Base-by-base conservation (phyloP, 441 rosid genomes). In the Corymbia calophylla region DNA sequence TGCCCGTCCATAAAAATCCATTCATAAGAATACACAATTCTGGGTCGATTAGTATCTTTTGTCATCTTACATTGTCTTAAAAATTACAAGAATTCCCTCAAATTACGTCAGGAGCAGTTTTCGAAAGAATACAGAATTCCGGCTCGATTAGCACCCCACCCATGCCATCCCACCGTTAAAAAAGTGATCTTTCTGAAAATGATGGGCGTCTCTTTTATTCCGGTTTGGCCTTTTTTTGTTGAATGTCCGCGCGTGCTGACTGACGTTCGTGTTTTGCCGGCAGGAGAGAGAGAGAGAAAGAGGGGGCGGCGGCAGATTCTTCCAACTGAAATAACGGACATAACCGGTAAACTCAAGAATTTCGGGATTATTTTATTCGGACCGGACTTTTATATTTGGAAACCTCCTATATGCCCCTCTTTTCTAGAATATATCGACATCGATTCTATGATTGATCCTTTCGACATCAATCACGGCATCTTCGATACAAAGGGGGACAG, bases 101-200 rank as follows among this genome's bases (percentile, higher is more conserved):
- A 39, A 19, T 31, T 68, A 8, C 44, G 1, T 32, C 1, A 0
- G 0, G 0, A 68, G 77, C 7, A 0, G 1, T 17, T 66, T 35
- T 39, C 0, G 0, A 39, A 39, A 25, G 51, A 77, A 2, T 7
- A 2, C 18, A 21, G 0, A 1, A 23, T 39, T 39, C 25, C 17
- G 8, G 10, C 49, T 13, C 1, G 0, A 12, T 44, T 13, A 7
- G n/a, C 1, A 77, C 23, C 84, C 8, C 44, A 39, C 44, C 81
- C 14, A 18, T 5, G 13, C 9, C 1, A 32, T 32, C 47, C 44
- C 18, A 17, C 0, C 0, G 47, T 39, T 13, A 77, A 77, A 66
- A 21, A 11, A 15, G 9, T n/a, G 0, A 0, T 2, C 5, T 14
- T 64, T 64, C 8, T 15, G 73, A 18, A 39, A 39, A 39, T 6